A percentile compares a stretch with the other conserved stretches of the same genome.
Conservation (phyloP, 176 grass and related monocot genomes). For the Tuctoria greenei region DNA sequence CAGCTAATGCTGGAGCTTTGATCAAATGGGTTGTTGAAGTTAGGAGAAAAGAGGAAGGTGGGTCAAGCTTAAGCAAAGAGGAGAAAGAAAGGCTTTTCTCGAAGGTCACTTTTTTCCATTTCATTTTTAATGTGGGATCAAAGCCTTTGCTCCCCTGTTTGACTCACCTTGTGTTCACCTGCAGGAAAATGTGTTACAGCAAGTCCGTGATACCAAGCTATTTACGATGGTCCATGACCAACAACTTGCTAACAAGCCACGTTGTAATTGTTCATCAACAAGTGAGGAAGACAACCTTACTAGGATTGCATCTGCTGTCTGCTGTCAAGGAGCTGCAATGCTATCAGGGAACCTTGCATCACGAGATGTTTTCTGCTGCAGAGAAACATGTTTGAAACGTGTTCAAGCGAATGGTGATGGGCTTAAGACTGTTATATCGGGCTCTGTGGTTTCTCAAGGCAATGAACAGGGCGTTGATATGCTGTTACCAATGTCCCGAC, state of each 20-base stretch:
- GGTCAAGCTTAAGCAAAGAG: slow-evolving; percentile 55
- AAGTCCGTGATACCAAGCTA: slow-evolving; percentile 64
- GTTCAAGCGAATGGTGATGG: slow-evolving; percentile 46
- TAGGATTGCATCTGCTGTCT: slow-evolving; percentile 50
- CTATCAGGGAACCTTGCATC: slow-evolving; percentile 47
- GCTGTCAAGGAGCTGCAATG: slow-evolving; percentile 78
- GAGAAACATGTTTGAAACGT: slow-evolving; percentile 57
- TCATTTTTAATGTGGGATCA: slow-evolving; percentile 7
- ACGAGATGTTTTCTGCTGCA: slow-evolving; percentile 57
- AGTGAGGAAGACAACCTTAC: slow-evolving; percentile 38
- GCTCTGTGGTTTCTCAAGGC: slow-evolving; percentile 40
- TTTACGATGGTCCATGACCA: slow-evolving; percentile 53
- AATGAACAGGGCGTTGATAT: slow-evolving; percentile 54
- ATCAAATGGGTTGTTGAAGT: slow-evolving; percentile 90
- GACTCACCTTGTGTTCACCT: slow-evolving; percentile 4
- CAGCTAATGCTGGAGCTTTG: slow-evolving; percentile 68
- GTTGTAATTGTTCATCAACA: slow-evolving; percentile 29
- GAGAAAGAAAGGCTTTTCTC: slow-evolving; percentile 61
- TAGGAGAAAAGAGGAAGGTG: slow-evolving; percentile 79
- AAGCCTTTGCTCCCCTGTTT: neutral
- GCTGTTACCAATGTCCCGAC: slow-evolving; percentile 52
- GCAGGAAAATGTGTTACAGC: slow-evolving; percentile 73
- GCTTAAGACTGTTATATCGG: slow-evolving; percentile 43
- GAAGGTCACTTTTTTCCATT: slow-evolving; percentile 50
- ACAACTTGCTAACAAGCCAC: slow-evolving; percentile 40